A percentile compares a stretch with the other conserved stretches of the same genome.
These are phyloP conservation scores for Solanum lycopersicoides DNA, from an alignment of 257 asterid species.

Conservation along the genomic window DNA sequence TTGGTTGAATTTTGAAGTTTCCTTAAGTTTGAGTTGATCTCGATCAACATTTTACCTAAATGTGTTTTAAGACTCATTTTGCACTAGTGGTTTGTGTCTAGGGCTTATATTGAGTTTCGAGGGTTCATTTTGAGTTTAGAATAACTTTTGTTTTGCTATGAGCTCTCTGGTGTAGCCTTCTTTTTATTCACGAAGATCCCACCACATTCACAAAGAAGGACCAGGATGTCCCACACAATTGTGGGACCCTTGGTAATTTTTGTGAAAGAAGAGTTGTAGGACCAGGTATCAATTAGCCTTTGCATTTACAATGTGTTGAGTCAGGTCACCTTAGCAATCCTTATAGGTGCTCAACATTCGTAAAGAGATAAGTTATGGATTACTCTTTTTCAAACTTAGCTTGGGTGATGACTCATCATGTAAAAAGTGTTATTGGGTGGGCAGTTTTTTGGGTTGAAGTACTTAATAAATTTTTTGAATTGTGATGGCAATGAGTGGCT, in stretches of 20 bases:
- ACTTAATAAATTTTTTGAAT: background rate
- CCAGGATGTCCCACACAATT: background rate
- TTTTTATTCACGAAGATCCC: background rate
- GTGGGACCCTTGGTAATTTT: background rate
- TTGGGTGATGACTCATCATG: background rate
- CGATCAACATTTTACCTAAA: background rate
- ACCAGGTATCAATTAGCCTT: background rate
- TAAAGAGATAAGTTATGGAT: background rate
- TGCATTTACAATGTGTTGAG: background rate
- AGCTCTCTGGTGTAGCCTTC: background rate
- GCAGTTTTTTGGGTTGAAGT: background rate
- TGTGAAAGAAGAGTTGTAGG: background rate
- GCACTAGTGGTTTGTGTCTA: background rate
- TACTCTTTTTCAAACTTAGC: background rate
- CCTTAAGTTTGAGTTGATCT: background rate
- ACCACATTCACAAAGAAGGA: background rate
- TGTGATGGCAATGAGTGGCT: background rate
- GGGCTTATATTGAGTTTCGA: background rate
- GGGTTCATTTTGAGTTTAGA: background rate
- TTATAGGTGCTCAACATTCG: background rate
- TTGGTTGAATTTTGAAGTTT: background rate
- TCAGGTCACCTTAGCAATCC: background rate
- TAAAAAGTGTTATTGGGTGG: background rate
- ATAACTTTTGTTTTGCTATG: background rate
- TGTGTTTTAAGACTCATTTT: background rate